Evolutionary conservation across 306 rosid species (phyloP).

Genomic region (Medicago ruthenica): DNA sequence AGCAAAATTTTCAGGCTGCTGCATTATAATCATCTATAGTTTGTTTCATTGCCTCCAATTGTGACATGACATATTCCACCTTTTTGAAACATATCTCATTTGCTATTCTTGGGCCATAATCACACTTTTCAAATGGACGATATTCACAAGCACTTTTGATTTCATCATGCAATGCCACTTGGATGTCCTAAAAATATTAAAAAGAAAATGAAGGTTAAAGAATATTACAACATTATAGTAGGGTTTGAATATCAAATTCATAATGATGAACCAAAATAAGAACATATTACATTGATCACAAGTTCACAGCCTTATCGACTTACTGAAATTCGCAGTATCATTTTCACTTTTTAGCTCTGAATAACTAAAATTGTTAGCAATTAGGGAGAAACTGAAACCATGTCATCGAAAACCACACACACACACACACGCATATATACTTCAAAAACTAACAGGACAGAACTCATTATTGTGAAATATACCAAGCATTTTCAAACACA

Average conservation of each 20-base stretch:
- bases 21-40: conserved; percentile 71
- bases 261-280: conserved; percentile 31
- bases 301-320: too few species aligned
- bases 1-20: conserved; percentile 47
- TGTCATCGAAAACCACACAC: neutral
- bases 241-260: conserved; percentile 14
- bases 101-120: conserved; percentile 83
- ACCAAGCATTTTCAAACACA: too few species aligned
- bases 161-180: conserved; percentile 84
- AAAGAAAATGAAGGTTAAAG: neutral
- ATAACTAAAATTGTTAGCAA: neutral
- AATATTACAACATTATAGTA: conserved; percentile 6
- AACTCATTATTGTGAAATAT: neutral
- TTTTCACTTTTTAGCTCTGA: neutral
- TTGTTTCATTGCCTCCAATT: conserved; percentile 79
- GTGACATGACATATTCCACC: conserved; percentile 67
- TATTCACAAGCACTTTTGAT: conserved; percentile 93
- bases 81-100: conserved; percentile 86
- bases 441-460: neutral
- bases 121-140: conserved; percentile 96
- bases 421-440: neutral
- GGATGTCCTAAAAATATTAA: conserved; percentile 68
- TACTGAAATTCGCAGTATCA: conserved; percentile 13
- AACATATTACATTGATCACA: neutral
- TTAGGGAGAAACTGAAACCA: neutral